phyloP scores from a whole-genome alignment of 371 early-diverging fungal species.

The Dinochytrium kinnereticum region DNA sequence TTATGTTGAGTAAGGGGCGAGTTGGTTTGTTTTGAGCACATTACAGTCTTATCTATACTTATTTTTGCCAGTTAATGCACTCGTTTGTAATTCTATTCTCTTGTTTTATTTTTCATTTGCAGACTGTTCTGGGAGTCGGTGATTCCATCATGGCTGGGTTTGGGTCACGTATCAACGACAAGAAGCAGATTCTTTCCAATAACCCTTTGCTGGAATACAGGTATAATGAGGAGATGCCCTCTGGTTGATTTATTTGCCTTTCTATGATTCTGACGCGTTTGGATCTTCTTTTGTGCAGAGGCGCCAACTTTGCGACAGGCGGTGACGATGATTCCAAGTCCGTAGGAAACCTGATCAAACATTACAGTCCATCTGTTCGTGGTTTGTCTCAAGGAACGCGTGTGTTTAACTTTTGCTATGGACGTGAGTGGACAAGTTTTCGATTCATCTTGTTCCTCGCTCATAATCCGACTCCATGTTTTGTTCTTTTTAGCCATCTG shows the following conservation, averaged over 20 bases:
- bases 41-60: too few species aligned
- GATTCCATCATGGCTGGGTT: constrained; percentile 20
- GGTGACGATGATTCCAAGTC: constrained; percentile 21
- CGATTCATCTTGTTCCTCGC: background rate
- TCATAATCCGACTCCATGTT: background rate
- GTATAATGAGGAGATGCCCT: background rate
- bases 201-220: constrained; percentile 19
- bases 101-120: background rate
- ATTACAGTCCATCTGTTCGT: constrained; percentile 7
- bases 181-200: background rate
- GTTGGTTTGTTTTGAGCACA: too few species aligned
- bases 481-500: background rate
- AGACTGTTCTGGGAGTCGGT: constrained; percentile 20
- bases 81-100: too few species aligned
- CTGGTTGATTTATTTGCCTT: background rate
- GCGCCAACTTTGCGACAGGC: constrained; percentile 28
- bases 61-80: too few species aligned
- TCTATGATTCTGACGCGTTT: background rate
- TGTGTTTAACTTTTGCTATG: constrained; percentile 21
- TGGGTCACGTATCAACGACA: constrained; percentile 5
- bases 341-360: constrained; percentile 11
- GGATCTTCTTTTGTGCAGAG: background rate
- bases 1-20: too few species aligned
- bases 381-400: constrained; percentile 23
- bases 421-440: background rate